Conservation (phyloP, 495 filamentous ascomycete species). For the Talaromyces liani region DNA sequence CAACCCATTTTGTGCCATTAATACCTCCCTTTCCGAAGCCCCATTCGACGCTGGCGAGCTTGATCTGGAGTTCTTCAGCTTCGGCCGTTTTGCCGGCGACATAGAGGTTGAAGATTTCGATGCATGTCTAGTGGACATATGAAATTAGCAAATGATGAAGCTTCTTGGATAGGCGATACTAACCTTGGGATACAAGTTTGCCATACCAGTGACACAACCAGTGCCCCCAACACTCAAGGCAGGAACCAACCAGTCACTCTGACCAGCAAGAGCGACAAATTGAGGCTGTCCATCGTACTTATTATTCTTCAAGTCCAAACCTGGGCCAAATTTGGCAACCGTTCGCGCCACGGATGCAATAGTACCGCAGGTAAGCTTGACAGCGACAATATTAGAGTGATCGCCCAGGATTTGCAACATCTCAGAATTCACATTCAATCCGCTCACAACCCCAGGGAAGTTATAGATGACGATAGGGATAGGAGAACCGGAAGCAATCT, state of each 20-base stretch:
- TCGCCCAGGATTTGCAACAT: conserved; percentile 54
- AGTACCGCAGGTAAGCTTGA: conserved; percentile 75
- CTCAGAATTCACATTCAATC: conserved; percentile 70
- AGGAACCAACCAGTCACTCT: conserved; percentile 67
- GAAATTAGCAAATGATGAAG: background rate
- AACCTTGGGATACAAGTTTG: conserved; percentile 60
- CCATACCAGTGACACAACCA: conserved; percentile 65
- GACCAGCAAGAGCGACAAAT: conserved; percentile 65
- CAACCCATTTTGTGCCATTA: conserved; percentile 61
- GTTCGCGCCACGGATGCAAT: conserved; percentile 69
- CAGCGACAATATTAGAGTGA: conserved; percentile 71
- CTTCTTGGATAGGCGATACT: background rate
- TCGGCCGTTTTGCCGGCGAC: conserved; percentile 49
- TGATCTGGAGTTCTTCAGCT: conserved; percentile 58
- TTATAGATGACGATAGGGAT: conserved; percentile 66
- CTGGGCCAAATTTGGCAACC: conserved; percentile 41
- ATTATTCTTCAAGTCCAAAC: background rate
- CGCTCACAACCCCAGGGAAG: conserved; percentile 64
- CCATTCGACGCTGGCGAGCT: conserved; percentile 68
- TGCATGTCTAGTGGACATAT: conserved; percentile 32
- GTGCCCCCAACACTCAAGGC: conserved; percentile 62
- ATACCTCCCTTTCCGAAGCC: conserved; percentile 66
- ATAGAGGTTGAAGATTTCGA: conserved; percentile 55
- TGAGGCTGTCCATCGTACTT: background rate
- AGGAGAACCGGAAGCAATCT: no score